These are phyloP conservation scores for Microcera coccophila DNA, from an alignment of 2,329 filamentous ascomycete species.

Conservation along the genomic window DNA sequence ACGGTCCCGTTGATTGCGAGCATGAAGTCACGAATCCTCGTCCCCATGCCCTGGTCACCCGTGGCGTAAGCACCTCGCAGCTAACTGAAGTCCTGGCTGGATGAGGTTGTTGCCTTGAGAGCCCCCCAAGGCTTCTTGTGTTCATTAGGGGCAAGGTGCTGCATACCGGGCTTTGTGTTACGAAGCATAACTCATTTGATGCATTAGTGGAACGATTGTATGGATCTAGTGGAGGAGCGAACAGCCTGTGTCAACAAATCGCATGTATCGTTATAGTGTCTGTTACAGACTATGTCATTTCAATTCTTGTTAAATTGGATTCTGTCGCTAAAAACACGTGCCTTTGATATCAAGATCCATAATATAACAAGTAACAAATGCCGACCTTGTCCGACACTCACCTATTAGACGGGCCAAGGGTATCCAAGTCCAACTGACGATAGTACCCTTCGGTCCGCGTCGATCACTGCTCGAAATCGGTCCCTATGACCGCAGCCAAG, in stretches of 20 bases:
- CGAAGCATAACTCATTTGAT: constrained; percentile 16
- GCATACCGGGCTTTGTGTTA: constrained; percentile 3
- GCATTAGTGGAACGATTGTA: constrained; percentile 13
- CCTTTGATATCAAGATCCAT: too few species aligned
- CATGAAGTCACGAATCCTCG: constrained; percentile 91
- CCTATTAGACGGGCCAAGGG: too few species aligned
- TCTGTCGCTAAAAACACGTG: too few species aligned
- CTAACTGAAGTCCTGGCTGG: background rate
- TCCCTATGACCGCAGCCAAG: constrained; percentile 73
- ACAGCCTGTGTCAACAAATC: constrained; percentile 20
- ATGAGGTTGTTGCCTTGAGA: too few species aligned
- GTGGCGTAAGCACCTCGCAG: constrained; percentile 65
- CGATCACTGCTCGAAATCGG: constrained; percentile 30
- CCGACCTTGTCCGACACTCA: too few species aligned
- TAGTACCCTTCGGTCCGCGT: constrained; percentile 7
- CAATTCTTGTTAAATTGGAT: constrained; percentile 3
- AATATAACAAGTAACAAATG: too few species aligned
- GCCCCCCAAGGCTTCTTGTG: too few species aligned
- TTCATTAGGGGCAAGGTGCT: too few species aligned
- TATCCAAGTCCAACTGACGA: constrained; percentile 24
- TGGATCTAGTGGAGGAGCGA: constrained; percentile 15
- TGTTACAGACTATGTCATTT: constrained; percentile 17
- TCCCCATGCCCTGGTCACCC: constrained; percentile 95
- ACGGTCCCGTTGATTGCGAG: constrained; percentile 94
- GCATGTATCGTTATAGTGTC: constrained; percentile 25